These are phyloP conservation scores for Avena eriantha DNA, from an alignment of 176 grass and related monocot genomes.

Conservation along the genomic window DNA sequence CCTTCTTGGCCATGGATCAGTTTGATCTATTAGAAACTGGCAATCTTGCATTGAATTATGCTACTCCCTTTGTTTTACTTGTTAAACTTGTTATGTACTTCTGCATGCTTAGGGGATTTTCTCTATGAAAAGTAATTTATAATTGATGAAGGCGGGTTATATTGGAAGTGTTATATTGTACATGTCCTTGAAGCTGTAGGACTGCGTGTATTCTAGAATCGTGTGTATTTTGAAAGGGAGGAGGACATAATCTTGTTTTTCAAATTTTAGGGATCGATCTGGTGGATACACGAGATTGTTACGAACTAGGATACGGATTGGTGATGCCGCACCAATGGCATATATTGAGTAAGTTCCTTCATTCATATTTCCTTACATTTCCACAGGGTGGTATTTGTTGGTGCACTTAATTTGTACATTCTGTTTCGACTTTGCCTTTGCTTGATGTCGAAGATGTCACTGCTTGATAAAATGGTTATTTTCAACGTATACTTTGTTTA, in stretches of 20 bases:
- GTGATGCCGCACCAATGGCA: constrained; percentile 92
- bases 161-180: neutral
- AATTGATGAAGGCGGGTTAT: neutral
- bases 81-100: no score
- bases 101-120: neutral
- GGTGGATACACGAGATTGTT: constrained; percentile 89
- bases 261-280: constrained; percentile 62
- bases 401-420: neutral
- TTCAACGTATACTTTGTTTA: neutral
- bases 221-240: neutral
- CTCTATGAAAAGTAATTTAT: neutral
- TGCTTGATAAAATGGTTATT: neutral
- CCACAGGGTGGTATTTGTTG: no score
- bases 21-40: neutral
- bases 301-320: constrained; percentile 78
- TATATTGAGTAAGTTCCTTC: constrained; percentile 83
- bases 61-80: neutral
- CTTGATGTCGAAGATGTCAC: neutral
- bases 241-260: neutral
- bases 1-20: neutral
- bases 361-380: constrained; percentile 17
- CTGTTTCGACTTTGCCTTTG: neutral
- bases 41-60: neutral
- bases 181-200: neutral
- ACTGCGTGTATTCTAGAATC: neutral